A percentile compares a stretch with the other conserved stretches of the same genome.
Conservation (phyloP, 805 yeast species). For the Grigorovia transvaalensis region DNA sequence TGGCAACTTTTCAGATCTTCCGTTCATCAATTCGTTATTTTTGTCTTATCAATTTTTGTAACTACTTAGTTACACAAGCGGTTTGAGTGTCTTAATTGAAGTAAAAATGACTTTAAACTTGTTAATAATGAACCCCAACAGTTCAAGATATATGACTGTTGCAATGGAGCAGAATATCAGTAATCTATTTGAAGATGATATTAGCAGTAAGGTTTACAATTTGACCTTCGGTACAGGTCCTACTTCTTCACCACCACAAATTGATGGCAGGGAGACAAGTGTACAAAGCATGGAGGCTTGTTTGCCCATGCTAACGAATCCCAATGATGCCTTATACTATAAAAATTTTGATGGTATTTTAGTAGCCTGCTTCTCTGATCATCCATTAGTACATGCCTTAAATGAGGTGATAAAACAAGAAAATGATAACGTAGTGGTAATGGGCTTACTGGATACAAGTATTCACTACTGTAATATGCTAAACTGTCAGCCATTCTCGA, state of each 20-base stretch:
- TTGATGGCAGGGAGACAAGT: conserved; percentile 14
- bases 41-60: neutral
- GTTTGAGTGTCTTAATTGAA: no score
- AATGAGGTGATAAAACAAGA: neutral
- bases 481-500: conserved; percentile 11
- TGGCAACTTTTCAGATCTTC: no score
- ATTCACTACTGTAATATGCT: conserved; percentile 10
- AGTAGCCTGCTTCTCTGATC: conserved; percentile 21
- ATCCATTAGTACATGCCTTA: conserved; percentile 14
- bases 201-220: neutral
- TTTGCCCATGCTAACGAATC: conserved; percentile 10
- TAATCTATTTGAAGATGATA: conserved; percentile 1
- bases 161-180: conserved; percentile 9
- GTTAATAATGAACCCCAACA: conserved; percentile 19
- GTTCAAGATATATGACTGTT: conserved; percentile 16
- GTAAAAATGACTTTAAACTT: conserved; percentile 2
- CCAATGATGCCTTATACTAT: conserved; percentile 7
- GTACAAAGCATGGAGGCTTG: conserved; percentile 13
- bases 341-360: conserved; percentile 16
- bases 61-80: neutral
- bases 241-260: conserved; percentile 14
- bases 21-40: conserved; percentile 29
- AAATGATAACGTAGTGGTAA: conserved; percentile 1
- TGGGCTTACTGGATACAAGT: conserved; percentile 15
- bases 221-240: conserved; percentile 17